phyloP scores from a whole-genome alignment of 208 protist species.

The Herpetomonas samuelpessoai region DNA sequence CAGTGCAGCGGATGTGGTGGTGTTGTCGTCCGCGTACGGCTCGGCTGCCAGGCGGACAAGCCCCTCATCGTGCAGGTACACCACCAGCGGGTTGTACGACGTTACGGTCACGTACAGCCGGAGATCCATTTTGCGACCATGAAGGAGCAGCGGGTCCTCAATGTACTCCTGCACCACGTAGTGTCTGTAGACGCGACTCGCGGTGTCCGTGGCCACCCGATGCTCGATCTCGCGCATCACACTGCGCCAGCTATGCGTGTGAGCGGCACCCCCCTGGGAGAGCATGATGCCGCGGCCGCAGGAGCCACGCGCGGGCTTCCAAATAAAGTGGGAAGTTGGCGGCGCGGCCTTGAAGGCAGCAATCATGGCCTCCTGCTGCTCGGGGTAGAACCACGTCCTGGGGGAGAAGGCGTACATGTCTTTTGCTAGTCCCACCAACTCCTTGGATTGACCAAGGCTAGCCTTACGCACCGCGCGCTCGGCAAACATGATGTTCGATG shows the following conservation, averaged over 20 bases:
- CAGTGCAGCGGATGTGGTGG: not conserved
- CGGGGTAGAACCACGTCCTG: slow-evolving; percentile 80
- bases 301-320: slow-evolving; percentile 88
- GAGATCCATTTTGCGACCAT: slow-evolving; percentile 95
- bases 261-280: slow-evolving; percentile 38
- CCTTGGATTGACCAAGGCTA: slow-evolving; percentile 3
- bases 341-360: slow-evolving; percentile 33
- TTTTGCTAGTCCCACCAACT: not conserved
- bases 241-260: slow-evolving; percentile 40
- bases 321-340: slow-evolving; percentile 63
- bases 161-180: slow-evolving; percentile 95
- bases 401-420: slow-evolving; percentile 62
- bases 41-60: slow-evolving; percentile 93
- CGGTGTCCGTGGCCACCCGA: slow-evolving; percentile 19
- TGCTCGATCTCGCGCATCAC: slow-evolving; percentile 58
- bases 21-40: slow-evolving; percentile 49
- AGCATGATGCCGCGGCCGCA: slow-evolving; percentile 88
- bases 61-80: slow-evolving; percentile 93
- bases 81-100: slow-evolving; percentile 81
- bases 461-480: slow-evolving; percentile 3
- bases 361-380: slow-evolving; percentile 50
- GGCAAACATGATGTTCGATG: slow-evolving; percentile 32
- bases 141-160: slow-evolving; percentile 89
- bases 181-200: slow-evolving; percentile 10
- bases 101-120: slow-evolving; percentile 94